Percentiles rank a stretch among this genome's conserved stretches.
Conservation (phyloP, 331 rosid species). For the Acacia pycnantha region DNA sequence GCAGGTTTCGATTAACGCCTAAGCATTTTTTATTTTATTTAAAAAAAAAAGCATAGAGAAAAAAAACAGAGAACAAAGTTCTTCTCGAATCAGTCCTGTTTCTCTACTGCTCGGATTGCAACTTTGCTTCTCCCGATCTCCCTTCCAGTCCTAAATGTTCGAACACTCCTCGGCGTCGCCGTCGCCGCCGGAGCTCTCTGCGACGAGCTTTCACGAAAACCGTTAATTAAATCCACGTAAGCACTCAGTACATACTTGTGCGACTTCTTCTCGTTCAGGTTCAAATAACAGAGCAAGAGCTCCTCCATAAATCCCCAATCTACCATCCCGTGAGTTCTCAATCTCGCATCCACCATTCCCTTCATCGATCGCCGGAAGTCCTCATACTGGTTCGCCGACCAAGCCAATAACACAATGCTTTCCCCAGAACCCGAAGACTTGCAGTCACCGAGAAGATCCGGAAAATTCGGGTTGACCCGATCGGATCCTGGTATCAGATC, state of each 20-base stretch:
- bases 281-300: constrained; percentile 55
- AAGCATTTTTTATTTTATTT: too few relatives aligned
- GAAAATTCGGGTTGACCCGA: constrained; percentile 33
- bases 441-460: constrained; percentile 14
- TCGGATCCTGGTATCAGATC: constrained; percentile 21
- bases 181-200: constrained; percentile 34
- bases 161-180: constrained; percentile 38
- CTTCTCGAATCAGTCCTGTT: neutral
- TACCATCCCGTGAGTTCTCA: constrained; percentile 24
- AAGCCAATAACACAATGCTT: constrained; percentile 53
- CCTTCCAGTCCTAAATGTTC: constrained; percentile 32
- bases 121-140: constrained; percentile 21
- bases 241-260: constrained; percentile 65
- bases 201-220: constrained; percentile 36
- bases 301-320: constrained; percentile 95
- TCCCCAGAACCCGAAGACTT: constrained; percentile 46
- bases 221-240: constrained; percentile 60
- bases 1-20: neutral
- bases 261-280: constrained; percentile 64
- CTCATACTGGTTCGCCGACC: constrained; percentile 50
- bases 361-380: constrained; percentile 76
- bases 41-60: neutral
- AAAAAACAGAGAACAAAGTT: neutral
- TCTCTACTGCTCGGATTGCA: neutral
- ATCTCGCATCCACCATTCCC: constrained; percentile 51